These are phyloP conservation scores for Hemerocallis citrina DNA, from an alignment of 106 monocot genomes.

Conservation along the genomic window DNA sequence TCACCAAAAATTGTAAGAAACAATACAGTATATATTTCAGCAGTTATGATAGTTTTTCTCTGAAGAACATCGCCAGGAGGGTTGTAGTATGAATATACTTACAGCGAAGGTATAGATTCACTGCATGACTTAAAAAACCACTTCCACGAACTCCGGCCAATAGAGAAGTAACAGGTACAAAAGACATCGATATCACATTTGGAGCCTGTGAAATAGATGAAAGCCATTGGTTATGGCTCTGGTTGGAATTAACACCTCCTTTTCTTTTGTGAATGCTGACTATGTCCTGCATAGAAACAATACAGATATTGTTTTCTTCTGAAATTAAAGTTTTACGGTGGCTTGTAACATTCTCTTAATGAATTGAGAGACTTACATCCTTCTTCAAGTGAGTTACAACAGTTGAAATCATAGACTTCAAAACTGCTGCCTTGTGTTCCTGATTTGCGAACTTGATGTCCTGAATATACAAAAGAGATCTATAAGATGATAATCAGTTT, in stretches of 20 bases:
- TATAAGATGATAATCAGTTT: too few relatives aligned
- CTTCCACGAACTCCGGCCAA: slow-evolving; percentile 47
- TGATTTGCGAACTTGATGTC: slow-evolving; percentile 6
- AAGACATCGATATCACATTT: slow-evolving; percentile 48
- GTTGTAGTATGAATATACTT: slow-evolving; percentile 26
- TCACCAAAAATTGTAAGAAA: too few relatives aligned
- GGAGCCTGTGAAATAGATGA: slow-evolving; percentile 43
- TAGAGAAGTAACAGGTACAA: slow-evolving; percentile 57
- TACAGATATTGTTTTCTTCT: not conserved
- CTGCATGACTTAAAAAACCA: slow-evolving; percentile 65
- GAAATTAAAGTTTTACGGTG: not conserved
- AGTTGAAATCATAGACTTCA: slow-evolving; percentile 21
- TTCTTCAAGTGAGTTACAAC: slow-evolving; percentile 34
- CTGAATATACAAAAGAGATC: slow-evolving; percentile 12
- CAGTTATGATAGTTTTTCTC: too few relatives aligned
- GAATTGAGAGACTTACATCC: slow-evolving; percentile 30
- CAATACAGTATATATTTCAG: too few relatives aligned
- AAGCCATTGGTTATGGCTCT: slow-evolving; percentile 59
- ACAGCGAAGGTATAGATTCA: slow-evolving; percentile 73
- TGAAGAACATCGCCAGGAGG: too few relatives aligned
- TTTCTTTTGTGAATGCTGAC: slow-evolving; percentile 42
- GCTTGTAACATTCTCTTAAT: not conserved
- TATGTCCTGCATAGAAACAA: slow-evolving; percentile 34
- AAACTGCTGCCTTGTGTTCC: slow-evolving; percentile 3
- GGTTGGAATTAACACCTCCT: slow-evolving; percentile 37